Evolutionary conservation across 495 filamentous ascomycete genomes (phyloP), one percentile per base, ranked within the genome.

Genomic region (Penicillium flavigenum): DNA sequence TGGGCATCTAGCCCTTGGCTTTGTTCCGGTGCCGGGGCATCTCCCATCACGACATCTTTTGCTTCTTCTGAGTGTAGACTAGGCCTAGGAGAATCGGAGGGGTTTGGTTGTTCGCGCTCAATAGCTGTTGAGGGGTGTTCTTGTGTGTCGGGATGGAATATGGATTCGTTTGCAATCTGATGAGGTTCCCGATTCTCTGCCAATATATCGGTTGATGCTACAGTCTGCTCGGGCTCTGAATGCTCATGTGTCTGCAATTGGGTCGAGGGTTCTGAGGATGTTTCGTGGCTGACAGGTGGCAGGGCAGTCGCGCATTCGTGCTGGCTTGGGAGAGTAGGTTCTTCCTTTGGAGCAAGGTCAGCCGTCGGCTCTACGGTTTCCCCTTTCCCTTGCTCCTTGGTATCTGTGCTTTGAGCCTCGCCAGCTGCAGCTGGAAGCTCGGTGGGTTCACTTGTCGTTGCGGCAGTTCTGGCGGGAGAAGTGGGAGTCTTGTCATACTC

Each of bases 1-100:
- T 54, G 45, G 17, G 16, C 16, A 46, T 51, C 34, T 19, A 27
- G n/a, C 7, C 26, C 24, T 3, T 47, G 51, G 52, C 20, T 57
- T 51, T 39, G 56, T 47, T 26, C 56, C 12, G 39, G 10, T 34
- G 27, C 48, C 11, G 57, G 39, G 8, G 49, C 47, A 24, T 59
- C 59, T 36, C 36, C 55, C 59, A 64, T 60, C 16, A 54, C 46
- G 6, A 52, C 12, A 47, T 64, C 59, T 31, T 63, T 60, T 34
- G 27, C 17, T 39, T 60, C 49, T 7, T n/a, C n/a, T 16, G 48
- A 9, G 26, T 14, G 34, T 31, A 19, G 22, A 26, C 26, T 16
- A 32, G 51, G 2, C 1, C 54, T 50, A 5, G 7, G 8, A 45
- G 32, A 10, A 22, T n/a, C 17, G 1, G 16, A 19, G n/a, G 24